Evolutionary conservation across 2,329 filamentous ascomycete species (phyloP).

Genomic region (Dactylella cylindrospora): DNA sequence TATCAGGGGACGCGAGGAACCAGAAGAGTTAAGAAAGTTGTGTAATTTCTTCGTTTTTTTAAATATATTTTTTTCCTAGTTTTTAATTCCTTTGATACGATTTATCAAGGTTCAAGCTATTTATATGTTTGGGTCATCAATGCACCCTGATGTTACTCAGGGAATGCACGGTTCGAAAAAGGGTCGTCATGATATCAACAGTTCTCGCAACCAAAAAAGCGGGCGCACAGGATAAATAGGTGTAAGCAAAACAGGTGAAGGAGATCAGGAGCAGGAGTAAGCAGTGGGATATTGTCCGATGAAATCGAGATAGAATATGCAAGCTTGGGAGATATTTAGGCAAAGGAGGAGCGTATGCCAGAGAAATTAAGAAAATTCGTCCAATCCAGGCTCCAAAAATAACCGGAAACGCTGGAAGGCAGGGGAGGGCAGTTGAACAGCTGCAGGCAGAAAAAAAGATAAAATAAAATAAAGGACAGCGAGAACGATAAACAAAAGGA

Average conservation of each 20-base stretch:
- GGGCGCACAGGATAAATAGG: constrained; percentile 15
- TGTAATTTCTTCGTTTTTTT: too few species aligned
- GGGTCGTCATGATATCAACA: constrained; percentile 43
- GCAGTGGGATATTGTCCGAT: too few species aligned
- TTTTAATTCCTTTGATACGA: constrained; percentile 13
- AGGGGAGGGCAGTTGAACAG: constrained; percentile 23
- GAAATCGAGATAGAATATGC: constrained; percentile 3
- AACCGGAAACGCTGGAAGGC: constrained; percentile 33
- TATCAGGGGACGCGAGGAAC: too few species aligned
- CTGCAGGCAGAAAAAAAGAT: not conserved
- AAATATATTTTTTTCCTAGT: constrained; percentile 36
- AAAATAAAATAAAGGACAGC: not conserved
- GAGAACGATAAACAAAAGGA: constrained; percentile 12
- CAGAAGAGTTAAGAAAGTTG: too few species aligned
- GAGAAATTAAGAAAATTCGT: constrained; percentile 36
- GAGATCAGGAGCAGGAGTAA: constrained; percentile 9
- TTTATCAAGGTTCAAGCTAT: constrained; percentile 24
- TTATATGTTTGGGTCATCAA: constrained; percentile 43
- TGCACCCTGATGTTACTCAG: constrained; percentile 21
- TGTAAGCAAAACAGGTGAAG: not conserved
- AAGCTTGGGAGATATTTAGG: not conserved
- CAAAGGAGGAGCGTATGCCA: constrained; percentile 13
- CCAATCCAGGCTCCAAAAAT: constrained; percentile 43
- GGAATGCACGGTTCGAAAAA: constrained; percentile 29
- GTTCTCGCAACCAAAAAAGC: constrained; percentile 44